Base-by-base conservation (phyloP, 805 yeast genomes). In the Lipomyces orientalis region DNA sequence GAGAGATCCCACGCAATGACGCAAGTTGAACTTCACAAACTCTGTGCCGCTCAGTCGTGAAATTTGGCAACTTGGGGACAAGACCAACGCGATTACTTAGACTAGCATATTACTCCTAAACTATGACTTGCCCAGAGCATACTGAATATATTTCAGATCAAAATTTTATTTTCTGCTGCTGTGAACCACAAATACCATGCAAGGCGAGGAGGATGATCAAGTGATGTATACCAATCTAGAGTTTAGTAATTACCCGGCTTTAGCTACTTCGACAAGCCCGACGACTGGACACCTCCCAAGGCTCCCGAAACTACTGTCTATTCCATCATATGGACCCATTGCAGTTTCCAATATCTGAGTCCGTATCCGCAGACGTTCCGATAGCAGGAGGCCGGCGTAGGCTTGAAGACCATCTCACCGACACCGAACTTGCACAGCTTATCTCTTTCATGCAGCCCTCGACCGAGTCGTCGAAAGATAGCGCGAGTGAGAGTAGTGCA, bases 301-400 rank as follows among this genome's bases (percentile, higher is more conserved):
- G 3, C 29, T n/a, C 29, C 29, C 29, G 29, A 25, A 25, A 25
- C 29, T 25, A 25, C 29, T 25, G 3, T 25, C 29, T 25, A 25
- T 25, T 25, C 29, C 29, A 25, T 25, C 29, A 25, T 52, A 31
- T 55, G 19, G 37, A 55, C 14, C 16, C 22, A 19, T 55, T 43
- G 29, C 43, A 12, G 16, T 55, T 55, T n/a, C 59, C 59, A 19
- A 56, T 33, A 56, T 56, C 43, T 14, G 59, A 10, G 25, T 16
- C 33, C 37, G 33, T 37, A n/a, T 25, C 58, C 2, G 58, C 58
- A 25, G 9, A 54, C 16, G 59, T 33, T 7, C 29, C 43, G 39
- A 9, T 56, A 33, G 29, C 29, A 25, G 61, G 31, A 6, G 60
- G 29, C 49, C 25, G 16, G 49, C 49, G 22, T 6, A 6, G n/a